Percentiles rank a stretch among this genome's conserved stretches.
phyloP scores from a whole-genome alignment of 1,284 basidiomycete genomes.

The Vanrija pseudolonga region DNA sequence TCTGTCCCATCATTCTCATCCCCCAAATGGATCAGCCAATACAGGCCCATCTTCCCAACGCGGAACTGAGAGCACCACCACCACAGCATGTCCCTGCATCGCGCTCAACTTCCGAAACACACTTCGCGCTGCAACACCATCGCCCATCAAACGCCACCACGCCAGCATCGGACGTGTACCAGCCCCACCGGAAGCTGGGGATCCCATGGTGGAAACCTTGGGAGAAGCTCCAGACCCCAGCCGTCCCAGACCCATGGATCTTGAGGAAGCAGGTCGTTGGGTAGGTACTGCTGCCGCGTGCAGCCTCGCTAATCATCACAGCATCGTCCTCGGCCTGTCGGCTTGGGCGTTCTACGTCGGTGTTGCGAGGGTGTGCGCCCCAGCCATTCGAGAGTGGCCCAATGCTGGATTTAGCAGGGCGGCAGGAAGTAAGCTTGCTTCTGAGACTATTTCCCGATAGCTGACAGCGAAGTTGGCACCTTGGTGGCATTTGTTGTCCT shows the following conservation, averaged over 20 bases:
- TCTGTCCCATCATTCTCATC: too few species aligned
- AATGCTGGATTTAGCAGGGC: constrained; percentile 53
- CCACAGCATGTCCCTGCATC: too few species aligned
- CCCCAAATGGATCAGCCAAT: too few species aligned
- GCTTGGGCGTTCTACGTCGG: constrained; percentile 62
- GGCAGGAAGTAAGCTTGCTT: constrained; percentile 60
- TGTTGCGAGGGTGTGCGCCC: constrained; percentile 61
- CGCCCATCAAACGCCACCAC: too few species aligned
- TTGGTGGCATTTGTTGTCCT: constrained; percentile 60
- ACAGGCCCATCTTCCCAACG: too few species aligned
- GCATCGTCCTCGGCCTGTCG: constrained; percentile 31
- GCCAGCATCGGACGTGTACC: too few species aligned
- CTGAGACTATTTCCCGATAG: background rate
- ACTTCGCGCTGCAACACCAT: too few species aligned
- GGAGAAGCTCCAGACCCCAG: constrained; percentile 1
- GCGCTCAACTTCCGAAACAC: too few species aligned
- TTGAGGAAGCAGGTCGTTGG: constrained; percentile 7
- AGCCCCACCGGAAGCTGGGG: too few species aligned
- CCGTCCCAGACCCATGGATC: constrained; percentile 8
- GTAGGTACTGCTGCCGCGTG: background rate
- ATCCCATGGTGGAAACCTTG: too few species aligned
- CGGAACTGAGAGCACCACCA: too few species aligned
- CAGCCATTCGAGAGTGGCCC: constrained; percentile 56
- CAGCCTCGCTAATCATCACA: constrained; percentile 3
- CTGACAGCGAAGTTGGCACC: constrained; percentile 55